phyloP scores from a whole-genome alignment of 176 grass and related monocot genomes.

The Luzula sylvatica region DNA sequence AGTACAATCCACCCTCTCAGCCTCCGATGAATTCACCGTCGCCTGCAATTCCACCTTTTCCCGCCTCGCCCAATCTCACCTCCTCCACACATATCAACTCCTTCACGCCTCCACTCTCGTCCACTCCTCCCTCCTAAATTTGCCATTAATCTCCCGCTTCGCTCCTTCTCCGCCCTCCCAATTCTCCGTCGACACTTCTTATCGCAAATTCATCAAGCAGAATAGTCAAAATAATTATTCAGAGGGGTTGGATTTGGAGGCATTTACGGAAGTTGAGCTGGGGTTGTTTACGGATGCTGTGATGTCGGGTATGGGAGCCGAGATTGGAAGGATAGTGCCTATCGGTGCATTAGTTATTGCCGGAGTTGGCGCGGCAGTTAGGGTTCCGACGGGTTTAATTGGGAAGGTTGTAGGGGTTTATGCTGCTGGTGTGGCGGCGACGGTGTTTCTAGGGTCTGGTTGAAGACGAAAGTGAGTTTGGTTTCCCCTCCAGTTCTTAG shows the following conservation, averaged over 20 bases:
- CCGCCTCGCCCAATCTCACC: constrained; percentile 32
- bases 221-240: too few species aligned
- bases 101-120: constrained; percentile 32
- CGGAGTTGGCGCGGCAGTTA: constrained; percentile 27
- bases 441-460: constrained; percentile 58
- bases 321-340: constrained; percentile 25
- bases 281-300: constrained; percentile 50
- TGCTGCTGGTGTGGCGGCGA: constrained; percentile 39
- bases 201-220: constrained; percentile 23
- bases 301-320: constrained; percentile 30
- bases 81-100: constrained; percentile 61
- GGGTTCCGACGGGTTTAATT: constrained; percentile 21
- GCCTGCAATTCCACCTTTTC: constrained; percentile 47
- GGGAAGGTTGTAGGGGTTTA: constrained; percentile 46
- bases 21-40: constrained; percentile 38
- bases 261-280: constrained; percentile 34
- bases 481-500: not conserved
- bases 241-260: constrained; percentile 8
- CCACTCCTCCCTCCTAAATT: constrained; percentile 23
- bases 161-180: constrained; percentile 25
- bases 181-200: constrained; percentile 33
- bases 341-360: constrained; percentile 42
- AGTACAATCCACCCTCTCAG: constrained; percentile 33
- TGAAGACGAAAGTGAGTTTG: not conserved
- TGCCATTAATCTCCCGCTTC: constrained; percentile 40